A percentile compares a stretch with the other conserved stretches of the same genome.
These are phyloP conservation scores for Sisymbrium irio DNA, from an alignment of 345 rosid genomes.

Conservation along the genomic window DNA sequence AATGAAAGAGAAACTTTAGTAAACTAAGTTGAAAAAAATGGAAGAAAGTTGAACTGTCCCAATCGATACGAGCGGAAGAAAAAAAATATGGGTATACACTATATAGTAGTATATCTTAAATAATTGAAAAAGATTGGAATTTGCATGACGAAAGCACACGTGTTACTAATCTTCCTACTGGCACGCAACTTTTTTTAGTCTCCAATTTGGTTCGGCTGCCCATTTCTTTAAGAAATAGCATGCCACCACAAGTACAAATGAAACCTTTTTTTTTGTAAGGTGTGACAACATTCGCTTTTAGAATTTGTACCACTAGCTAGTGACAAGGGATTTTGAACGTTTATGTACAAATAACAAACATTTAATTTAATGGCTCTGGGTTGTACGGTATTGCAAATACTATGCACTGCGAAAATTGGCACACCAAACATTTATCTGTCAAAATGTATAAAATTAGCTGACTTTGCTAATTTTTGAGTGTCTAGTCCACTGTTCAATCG, in stretches of 20 bases:
- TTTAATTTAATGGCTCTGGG: background rate
- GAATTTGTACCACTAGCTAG: background rate
- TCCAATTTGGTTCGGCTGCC: slow-evolving; percentile 25
- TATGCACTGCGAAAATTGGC: too few species aligned
- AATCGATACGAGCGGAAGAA: slow-evolving; percentile 1
- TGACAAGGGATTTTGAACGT: background rate
- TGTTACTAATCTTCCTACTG: background rate
- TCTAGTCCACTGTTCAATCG: background rate
- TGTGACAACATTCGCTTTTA: background rate
- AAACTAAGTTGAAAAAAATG: slow-evolving; percentile 16
- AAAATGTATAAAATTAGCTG: background rate
- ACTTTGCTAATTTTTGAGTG: background rate
- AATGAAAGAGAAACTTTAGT: background rate
- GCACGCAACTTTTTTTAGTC: slow-evolving; percentile 1
- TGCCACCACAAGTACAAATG: background rate
- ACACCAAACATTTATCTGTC: background rate
- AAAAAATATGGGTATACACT: too few species aligned
- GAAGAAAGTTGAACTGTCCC: slow-evolving; percentile 30
- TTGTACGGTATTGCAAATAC: background rate
- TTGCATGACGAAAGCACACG: slow-evolving; percentile 28
- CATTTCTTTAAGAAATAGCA: background rate
- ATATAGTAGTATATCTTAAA: background rate
- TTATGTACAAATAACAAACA: background rate
- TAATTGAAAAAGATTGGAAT: background rate
- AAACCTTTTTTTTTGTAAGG: background rate